Conservation (phyloP, 164 flowering plant genomes). For the Buxus sempervirens region DNA sequence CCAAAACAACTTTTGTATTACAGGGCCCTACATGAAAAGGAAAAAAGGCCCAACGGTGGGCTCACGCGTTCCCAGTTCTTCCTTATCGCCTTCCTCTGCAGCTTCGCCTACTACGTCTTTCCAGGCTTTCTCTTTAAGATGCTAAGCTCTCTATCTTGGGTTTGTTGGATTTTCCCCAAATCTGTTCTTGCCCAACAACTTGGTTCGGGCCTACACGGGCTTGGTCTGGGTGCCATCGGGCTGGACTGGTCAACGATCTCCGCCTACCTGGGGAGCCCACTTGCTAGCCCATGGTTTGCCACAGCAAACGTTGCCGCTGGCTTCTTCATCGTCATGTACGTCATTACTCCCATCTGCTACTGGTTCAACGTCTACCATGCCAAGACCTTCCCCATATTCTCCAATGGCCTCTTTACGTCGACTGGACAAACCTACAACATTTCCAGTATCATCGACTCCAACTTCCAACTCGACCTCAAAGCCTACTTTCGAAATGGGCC, state of each 20-base stretch:
- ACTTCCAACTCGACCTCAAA: slow-evolving; percentile 50
- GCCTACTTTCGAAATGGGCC: slow-evolving; percentile 60
- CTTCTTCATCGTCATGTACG: slow-evolving; percentile 53
- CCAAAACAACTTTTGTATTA: neutral
- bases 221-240: slow-evolving; percentile 65
- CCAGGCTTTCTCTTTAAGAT: slow-evolving; percentile 78
- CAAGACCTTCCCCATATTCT: slow-evolving; percentile 69
- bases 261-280: slow-evolving; percentile 76
- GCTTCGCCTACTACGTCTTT: slow-evolving; percentile 78
- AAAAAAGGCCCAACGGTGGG: slow-evolving; percentile 52
- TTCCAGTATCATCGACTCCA: slow-evolving; percentile 45
- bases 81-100: slow-evolving; percentile 57
- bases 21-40: slow-evolving; percentile 86
- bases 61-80: slow-evolving; percentile 70
- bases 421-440: slow-evolving; percentile 53
- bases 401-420: slow-evolving; percentile 47
- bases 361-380: slow-evolving; percentile 71
- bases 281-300: slow-evolving; percentile 92
- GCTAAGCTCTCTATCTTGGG: slow-evolving; percentile 75
- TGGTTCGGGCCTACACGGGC: slow-evolving; percentile 74
- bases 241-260: slow-evolving; percentile 80
- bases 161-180: slow-evolving; percentile 68
- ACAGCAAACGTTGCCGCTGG: slow-evolving; percentile 80
- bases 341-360: slow-evolving; percentile 56
- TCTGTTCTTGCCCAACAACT: slow-evolving; percentile 67